Evolutionary conservation across 2,329 filamentous ascomycete species (phyloP).

Genomic region (Pseudocercospora cruenta): DNA sequence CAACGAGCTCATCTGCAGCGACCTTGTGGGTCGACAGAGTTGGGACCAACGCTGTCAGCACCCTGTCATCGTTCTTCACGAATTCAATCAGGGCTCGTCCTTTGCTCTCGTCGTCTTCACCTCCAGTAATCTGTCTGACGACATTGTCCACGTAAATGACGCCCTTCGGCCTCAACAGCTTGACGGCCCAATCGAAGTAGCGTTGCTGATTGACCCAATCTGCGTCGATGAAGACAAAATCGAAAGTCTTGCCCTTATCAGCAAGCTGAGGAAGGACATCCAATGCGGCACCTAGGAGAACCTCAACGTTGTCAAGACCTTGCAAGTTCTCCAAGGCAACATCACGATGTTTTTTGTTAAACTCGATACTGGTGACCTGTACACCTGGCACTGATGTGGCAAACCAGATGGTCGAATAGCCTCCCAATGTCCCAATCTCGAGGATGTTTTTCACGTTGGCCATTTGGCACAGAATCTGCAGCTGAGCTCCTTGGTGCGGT

Average conservation of each 20-base stretch:
- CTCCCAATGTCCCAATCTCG: conserved; percentile 61
- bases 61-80: conserved; percentile 23
- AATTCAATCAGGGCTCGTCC: conserved; percentile 23
- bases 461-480: conserved; percentile 45
- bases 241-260: conserved; percentile 21
- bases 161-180: conserved; percentile 20
- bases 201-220: conserved; percentile 28
- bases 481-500: conserved; percentile 42
- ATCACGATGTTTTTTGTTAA: conserved; percentile 49
- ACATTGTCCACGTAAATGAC: conserved; percentile 33
- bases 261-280: conserved; percentile 27
- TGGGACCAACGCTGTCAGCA: conserved; percentile 26
- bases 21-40: conserved; percentile 25
- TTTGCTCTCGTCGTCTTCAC: conserved; percentile 15
- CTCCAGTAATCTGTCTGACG: conserved; percentile 26
- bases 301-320: conserved; percentile 25
- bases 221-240: conserved; percentile 35
- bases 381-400: conserved; percentile 44
- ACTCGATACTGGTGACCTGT: conserved; percentile 57
- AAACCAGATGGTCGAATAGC: conserved; percentile 59
- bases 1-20: conserved; percentile 17
- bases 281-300: conserved; percentile 29
- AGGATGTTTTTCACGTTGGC: conserved; percentile 43
- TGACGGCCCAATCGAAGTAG: conserved; percentile 32
- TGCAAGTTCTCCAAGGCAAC: conserved; percentile 44